Percentiles rank a stretch among this genome's conserved stretches.
phyloP scores from a whole-genome alignment of 176 grass and related monocot genomes.

The Carex parvula region DNA sequence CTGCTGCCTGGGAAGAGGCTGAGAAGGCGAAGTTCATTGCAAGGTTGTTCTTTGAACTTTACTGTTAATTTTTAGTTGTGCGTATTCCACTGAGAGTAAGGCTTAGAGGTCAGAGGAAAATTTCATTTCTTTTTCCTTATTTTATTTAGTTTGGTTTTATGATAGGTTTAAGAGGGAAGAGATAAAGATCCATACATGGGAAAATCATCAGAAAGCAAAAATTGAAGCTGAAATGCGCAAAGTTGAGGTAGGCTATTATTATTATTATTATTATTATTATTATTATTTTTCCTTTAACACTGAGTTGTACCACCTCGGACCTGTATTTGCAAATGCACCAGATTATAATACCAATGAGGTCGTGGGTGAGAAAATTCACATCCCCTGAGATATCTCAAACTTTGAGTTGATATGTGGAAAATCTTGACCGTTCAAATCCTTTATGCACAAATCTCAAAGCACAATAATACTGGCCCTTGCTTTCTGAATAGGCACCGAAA shows the following conservation, averaged over 20 bases:
- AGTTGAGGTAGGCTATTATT: conserved; percentile 51
- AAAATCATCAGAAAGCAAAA: conserved; percentile 96
- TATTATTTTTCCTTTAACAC: background rate
- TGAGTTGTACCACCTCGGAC: background rate
- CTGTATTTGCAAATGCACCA: background rate
- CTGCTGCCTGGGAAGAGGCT: conserved; percentile 83
- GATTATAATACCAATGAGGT: background rate
- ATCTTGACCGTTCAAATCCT: too few species aligned
- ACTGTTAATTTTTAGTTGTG: background rate
- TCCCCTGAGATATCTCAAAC: too few species aligned
- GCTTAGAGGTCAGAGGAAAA: background rate
- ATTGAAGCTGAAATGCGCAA: conserved; percentile 98
- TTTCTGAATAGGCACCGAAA: too few species aligned
- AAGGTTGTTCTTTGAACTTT: conserved; percentile 39
- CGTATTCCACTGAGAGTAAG: background rate
- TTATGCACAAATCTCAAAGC: too few species aligned
- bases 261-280: too few species aligned
- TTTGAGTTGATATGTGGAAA: too few species aligned
- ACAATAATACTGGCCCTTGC: too few species aligned
- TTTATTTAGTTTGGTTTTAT: background rate
- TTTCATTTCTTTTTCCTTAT: background rate
- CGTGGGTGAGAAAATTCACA: background rate
- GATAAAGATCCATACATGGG: conserved; percentile 96
- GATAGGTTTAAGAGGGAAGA: conserved; percentile 90
- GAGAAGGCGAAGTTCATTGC: conserved; percentile 88